Conservation (phyloP, 78 protist species). For the Diacronema lutheri region DNA sequence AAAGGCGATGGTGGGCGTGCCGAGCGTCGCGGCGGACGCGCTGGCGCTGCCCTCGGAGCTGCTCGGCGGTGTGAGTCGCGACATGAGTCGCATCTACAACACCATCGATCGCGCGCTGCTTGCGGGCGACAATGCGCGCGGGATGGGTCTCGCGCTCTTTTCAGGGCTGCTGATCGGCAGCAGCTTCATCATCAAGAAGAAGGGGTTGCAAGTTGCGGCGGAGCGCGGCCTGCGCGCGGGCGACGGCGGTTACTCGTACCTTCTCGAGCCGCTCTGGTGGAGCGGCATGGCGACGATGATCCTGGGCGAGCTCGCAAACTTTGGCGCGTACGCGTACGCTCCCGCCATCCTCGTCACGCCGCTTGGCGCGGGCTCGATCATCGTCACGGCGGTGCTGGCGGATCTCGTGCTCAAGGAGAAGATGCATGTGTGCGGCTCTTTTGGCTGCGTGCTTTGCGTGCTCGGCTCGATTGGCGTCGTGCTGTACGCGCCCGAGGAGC, state of each 20-base stretch:
- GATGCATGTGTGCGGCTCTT: neutral
- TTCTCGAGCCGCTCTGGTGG: conserved; percentile 34
- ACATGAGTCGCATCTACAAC: too few relatives aligned
- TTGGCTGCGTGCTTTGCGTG: neutral
- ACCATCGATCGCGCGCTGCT: too few relatives aligned
- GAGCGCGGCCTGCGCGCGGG: neutral
- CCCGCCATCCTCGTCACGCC: conserved; percentile 36
- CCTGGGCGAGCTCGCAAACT: conserved; percentile 20
- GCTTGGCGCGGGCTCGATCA: conserved; percentile 19
- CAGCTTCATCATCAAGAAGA: conserved; percentile 33
- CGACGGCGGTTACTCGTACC: neutral
- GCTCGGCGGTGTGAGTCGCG: too few relatives aligned
- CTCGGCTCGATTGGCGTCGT: neutral
- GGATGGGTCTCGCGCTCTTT: too few relatives aligned
- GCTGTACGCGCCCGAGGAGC: neutral
- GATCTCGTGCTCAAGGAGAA: neutral
- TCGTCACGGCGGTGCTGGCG: neutral
- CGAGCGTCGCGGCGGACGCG: too few relatives aligned
- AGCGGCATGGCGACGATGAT: conserved; percentile 3
- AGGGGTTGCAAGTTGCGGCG: neutral
- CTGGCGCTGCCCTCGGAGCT: too few relatives aligned
- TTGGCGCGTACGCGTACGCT: conserved; percentile 21
- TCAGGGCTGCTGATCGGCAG: too few relatives aligned
- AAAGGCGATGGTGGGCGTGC: too few relatives aligned
- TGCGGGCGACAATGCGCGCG: too few relatives aligned